Base-by-base conservation (phyloP, 2,329 filamentous ascomycete genomes). In the Aureobasidium uvarum region DNA sequence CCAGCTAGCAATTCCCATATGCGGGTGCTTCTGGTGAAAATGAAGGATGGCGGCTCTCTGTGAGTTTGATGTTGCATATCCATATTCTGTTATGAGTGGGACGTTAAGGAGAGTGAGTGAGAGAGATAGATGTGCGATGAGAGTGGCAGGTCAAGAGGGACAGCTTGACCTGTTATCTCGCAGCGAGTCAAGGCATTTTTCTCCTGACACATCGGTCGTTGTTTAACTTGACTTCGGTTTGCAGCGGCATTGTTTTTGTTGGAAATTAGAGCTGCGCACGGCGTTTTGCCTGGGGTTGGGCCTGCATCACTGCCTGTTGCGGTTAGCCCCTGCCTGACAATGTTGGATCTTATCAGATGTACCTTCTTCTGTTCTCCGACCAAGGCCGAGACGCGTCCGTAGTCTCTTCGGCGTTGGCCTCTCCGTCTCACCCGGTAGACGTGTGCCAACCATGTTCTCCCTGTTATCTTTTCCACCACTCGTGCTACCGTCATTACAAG, bases 1-100 rank as follows among this genome's bases (percentile, higher is more conserved):
- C 71, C 72, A 48, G 67, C 68, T 48, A 74, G 5, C 18, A 64
- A n/a, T 48, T 64, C 62, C 50, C 51, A 64, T 48, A 64, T 55
- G n/a, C 51, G 50, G 5, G 50, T 64, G 33, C 51, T 56, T 23
- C 51, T 55, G 62, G 62, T 62, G 20, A 62, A 62, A 11, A 62
- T 62, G 16, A 52, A 62, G 5, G 59, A 51, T 43, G 59, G 59
- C 25, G 59, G 45, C 36, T 62, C 59, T 62, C 59, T 51, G 38
- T 62, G 46, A 20, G 46, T 38, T 36, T 33, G 45, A 10, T 62
- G 46, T 52, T 62, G 46, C 23, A 62, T 62, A 46, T 51, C 59
- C 59, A 62, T 62, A 10, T 43, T 62, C 8, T 54, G 20, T 18
- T 11, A 20, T 43, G 41, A 2, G 58, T 23, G 33, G 11, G 59